Percentiles rank a stretch among this genome's conserved stretches.
Conservation (phyloP, 306 rosid species). For the Sindora glabra region DNA sequence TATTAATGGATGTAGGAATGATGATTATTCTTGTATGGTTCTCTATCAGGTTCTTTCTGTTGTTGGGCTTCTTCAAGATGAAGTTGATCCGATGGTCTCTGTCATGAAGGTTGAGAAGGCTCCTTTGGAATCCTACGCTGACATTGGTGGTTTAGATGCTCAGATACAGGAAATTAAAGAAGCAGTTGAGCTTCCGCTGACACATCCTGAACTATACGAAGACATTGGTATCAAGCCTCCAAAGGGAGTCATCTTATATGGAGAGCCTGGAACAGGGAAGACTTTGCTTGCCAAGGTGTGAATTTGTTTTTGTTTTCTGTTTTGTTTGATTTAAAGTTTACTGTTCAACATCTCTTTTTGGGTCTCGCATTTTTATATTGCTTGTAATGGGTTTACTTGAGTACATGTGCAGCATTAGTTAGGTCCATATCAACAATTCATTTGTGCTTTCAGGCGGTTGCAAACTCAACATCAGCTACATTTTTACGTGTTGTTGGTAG, state of each 20-base stretch:
- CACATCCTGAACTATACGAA: slow-evolving; percentile 93
- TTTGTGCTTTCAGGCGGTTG: slow-evolving; percentile 24
- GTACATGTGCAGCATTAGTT: neutral
- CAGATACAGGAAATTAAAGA: slow-evolving; percentile 98
- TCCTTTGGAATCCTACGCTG: slow-evolving; percentile 94
- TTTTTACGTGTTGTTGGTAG: slow-evolving; percentile 65
- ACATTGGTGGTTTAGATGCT: slow-evolving; percentile 96
- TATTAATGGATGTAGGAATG: slow-evolving; percentile 6
- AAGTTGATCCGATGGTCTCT: slow-evolving; percentile 93
- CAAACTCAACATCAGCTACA: slow-evolving; percentile 60
- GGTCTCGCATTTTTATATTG: neutral
- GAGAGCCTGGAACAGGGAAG: slow-evolving; percentile 98
- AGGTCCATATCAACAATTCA: slow-evolving; percentile 3
- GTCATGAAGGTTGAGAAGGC: slow-evolving; percentile 91
- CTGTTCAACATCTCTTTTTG: neutral
- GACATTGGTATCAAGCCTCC: slow-evolving; percentile 99
- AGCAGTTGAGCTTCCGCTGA: slow-evolving; percentile 96
- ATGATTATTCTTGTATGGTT: slow-evolving; percentile 1
- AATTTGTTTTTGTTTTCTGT: neutral
- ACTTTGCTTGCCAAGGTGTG: slow-evolving; percentile 95
- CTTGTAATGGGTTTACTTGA: neutral
- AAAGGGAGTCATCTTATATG: slow-evolving; percentile 85
- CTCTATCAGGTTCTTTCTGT: slow-evolving; percentile 80
- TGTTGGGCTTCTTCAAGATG: slow-evolving; percentile 98
- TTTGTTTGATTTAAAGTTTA: neutral